Conservation (phyloP, 2,329 filamentous ascomycete genomes). For the Lasiodiplodia gonubiensis region DNA sequence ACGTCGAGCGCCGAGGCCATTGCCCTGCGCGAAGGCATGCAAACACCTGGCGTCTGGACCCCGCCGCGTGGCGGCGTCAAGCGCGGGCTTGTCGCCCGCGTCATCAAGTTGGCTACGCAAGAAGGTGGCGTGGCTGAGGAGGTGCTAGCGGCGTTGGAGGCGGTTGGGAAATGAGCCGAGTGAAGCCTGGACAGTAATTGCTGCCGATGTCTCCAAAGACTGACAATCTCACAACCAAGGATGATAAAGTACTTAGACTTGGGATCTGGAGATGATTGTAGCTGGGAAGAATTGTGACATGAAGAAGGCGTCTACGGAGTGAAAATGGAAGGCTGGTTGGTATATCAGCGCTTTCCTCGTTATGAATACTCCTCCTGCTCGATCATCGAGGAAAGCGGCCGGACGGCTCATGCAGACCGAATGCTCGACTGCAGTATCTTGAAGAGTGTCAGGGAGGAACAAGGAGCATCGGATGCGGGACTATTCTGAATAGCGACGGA, state of each 20-base stretch:
- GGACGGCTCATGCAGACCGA: neutral
- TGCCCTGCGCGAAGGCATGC: constrained; percentile 60
- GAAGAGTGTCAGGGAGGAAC: neutral
- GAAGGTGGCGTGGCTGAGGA: constrained; percentile 83
- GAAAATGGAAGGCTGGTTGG: neutral
- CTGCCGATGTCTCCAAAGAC: no score
- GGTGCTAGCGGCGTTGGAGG: constrained; percentile 79
- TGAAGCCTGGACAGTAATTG: neutral
- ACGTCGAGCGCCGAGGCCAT: constrained; percentile 48
- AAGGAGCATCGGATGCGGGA: neutral
- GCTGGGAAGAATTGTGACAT: neutral
- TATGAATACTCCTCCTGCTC: neutral
- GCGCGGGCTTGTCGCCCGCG: constrained; percentile 71
- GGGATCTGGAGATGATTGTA: neutral
- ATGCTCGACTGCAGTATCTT: neutral
- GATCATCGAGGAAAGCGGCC: neutral
- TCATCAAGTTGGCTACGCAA: constrained; percentile 78
- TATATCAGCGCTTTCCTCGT: neutral
- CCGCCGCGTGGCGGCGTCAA: constrained; percentile 84
- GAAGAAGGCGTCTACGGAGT: neutral
- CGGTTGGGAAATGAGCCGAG: constrained; percentile 61
- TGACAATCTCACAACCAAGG: no score
- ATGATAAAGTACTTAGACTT: no score
- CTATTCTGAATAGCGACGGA: neutral
- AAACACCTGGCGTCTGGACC: constrained; percentile 77